A percentile compares a stretch with the other conserved stretches of the same genome.
Evolutionary conservation across 768 basidiomycete species (phyloP).

Genomic region (Lyophyllum decastes): DNA sequence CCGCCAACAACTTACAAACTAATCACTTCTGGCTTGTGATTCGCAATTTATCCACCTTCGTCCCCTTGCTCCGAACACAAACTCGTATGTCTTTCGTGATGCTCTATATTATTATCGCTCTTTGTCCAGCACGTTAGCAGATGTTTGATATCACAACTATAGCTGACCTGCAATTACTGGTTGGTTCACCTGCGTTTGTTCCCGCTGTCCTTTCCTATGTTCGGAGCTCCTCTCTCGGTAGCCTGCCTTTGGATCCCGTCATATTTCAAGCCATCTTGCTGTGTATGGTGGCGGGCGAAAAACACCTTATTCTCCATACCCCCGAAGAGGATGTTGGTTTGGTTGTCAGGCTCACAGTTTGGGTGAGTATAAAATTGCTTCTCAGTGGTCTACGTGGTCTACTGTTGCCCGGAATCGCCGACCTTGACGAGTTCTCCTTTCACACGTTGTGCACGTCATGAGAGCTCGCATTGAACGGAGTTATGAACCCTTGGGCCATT

Average conservation of each 20-base stretch:
- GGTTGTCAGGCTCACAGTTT: slow-evolving; percentile 55
- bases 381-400: not conserved
- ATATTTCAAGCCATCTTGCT: slow-evolving; percentile 68
- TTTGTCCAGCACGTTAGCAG: not conserved
- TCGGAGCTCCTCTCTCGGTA: slow-evolving; percentile 40
- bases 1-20: not conserved
- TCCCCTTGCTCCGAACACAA: not conserved
- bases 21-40: not conserved
- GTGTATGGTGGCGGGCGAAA: slow-evolving; percentile 62
- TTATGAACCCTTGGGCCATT: not conserved
- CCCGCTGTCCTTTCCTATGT: slow-evolving; percentile 49
- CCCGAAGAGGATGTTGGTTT: slow-evolving; percentile 64
- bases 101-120: not conserved
- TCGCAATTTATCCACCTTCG: not conserved
- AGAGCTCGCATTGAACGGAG: not conserved
- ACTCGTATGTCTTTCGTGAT: not conserved
- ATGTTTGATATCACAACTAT: slow-evolving; percentile 17
- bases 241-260: slow-evolving; percentile 59
- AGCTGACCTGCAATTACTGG: slow-evolving; percentile 30
- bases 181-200: slow-evolving; percentile 50
- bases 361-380: slow-evolving; percentile 44
- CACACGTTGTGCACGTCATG: not conserved
- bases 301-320: slow-evolving; percentile 65
- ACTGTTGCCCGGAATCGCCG: not conserved
- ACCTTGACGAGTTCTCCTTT: not conserved